Conservation (phyloP, 805 yeast genomes). For the Zygoascus ofunaensis region DNA sequence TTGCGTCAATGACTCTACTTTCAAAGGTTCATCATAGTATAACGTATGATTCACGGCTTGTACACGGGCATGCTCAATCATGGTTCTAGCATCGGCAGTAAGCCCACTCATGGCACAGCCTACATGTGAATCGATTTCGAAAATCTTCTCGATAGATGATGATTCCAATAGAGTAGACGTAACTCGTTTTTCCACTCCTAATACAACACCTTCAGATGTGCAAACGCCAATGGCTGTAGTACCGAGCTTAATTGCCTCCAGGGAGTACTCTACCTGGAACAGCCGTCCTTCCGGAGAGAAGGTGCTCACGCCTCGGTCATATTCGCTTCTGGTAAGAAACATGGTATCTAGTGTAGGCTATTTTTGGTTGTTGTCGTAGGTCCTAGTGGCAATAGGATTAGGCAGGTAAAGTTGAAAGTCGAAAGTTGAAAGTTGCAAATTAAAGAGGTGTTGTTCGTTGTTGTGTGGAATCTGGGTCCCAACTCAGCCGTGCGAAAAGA, state of each 20-base stretch:
- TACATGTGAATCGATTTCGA: slow-evolving; percentile 86
- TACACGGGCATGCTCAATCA: slow-evolving; percentile 97
- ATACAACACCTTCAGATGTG: slow-evolving; percentile 89
- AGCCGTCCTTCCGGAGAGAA: slow-evolving; percentile 98
- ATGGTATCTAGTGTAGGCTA: slow-evolving; percentile 34
- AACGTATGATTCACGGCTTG: slow-evolving; percentile 71
- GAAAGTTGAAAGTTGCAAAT: too few relatives aligned
- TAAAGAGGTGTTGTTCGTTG: neutral
- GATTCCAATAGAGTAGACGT: slow-evolving; percentile 87
- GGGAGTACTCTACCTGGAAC: slow-evolving; percentile 94
- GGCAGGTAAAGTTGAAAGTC: neutral
- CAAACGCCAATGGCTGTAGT: slow-evolving; percentile 96
- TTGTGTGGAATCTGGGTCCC: neutral
- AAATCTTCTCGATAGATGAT: slow-evolving; percentile 89
- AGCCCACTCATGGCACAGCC: slow-evolving; percentile 99
- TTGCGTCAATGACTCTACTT: slow-evolving; percentile 90
- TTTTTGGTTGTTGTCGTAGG: slow-evolving; percentile 6
- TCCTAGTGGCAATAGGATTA: neutral
- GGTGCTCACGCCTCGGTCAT: slow-evolving; percentile 97
- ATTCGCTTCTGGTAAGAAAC: slow-evolving; percentile 99
- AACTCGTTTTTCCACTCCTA: slow-evolving; percentile 96
- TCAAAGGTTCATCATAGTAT: slow-evolving; percentile 85
- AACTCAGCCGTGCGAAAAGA: too few relatives aligned
- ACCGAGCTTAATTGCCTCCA: slow-evolving; percentile 95
- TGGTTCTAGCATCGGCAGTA: slow-evolving; percentile 96